Conservation (phyloP, 192 early-diverging fungal genomes). For the Entomortierella lignicola region DNA sequence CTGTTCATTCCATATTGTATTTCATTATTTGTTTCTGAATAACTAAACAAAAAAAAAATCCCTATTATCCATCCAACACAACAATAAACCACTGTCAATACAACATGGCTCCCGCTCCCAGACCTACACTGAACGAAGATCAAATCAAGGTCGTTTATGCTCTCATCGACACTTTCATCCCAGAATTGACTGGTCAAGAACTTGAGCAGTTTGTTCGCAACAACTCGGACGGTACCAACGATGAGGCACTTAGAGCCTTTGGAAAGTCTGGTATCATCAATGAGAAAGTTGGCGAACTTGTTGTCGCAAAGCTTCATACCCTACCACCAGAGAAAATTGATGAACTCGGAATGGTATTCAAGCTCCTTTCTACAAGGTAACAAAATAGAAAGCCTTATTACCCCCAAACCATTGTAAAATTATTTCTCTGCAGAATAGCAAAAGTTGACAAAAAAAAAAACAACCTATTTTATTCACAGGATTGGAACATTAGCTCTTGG, state of each 20-base stretch:
- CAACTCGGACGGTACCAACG: slow-evolving; percentile 31
- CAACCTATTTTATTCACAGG: neutral
- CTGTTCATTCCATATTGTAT: too few species aligned
- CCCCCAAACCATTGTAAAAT: too few species aligned
- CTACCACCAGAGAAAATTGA: slow-evolving; percentile 48
- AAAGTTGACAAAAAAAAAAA: neutral
- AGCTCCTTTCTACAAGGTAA: slow-evolving; percentile 49
- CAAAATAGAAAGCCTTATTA: too few species aligned
- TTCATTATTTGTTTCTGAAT: too few species aligned
- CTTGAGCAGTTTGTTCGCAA: slow-evolving; percentile 43
- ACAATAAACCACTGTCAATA: too few species aligned
- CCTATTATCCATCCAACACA: too few species aligned
- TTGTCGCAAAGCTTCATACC: slow-evolving; percentile 18
- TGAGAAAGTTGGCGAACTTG: slow-evolving; percentile 21
- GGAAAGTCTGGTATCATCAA: slow-evolving; percentile 36
- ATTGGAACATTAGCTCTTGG: slow-evolving; percentile 40
- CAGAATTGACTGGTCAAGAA: slow-evolving; percentile 49
- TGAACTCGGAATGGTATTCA: slow-evolving; percentile 43
- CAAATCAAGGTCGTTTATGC: slow-evolving; percentile 57
- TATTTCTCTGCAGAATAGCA: neutral
- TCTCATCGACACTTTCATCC: slow-evolving; percentile 63
- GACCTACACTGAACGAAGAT: slow-evolving; percentile 34
- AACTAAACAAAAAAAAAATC: too few species aligned
- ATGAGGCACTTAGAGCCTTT: slow-evolving; percentile 23
- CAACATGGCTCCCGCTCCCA: neutral